phyloP scores from a whole-genome alignment of 169 alveolate genomes.

The Fabrea salina region DNA sequence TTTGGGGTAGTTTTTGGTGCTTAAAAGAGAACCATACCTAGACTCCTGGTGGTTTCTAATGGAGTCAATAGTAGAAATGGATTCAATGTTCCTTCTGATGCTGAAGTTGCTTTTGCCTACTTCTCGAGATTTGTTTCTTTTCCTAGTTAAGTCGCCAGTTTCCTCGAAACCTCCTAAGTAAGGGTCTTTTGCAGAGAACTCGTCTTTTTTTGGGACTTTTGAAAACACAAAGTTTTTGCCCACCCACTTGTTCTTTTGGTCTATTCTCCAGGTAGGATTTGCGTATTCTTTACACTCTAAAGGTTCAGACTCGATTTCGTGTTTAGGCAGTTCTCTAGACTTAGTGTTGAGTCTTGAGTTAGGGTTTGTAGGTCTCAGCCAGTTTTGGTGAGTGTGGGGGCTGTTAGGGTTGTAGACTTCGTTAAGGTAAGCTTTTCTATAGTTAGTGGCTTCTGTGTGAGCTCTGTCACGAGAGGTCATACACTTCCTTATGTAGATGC shows the following conservation, averaged over 20 bases:
- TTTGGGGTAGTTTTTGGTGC: background rate
- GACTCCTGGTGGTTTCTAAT: background rate
- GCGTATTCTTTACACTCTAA: background rate
- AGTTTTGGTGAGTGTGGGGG: background rate
- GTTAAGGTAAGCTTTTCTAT: background rate
- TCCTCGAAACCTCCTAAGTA: background rate
- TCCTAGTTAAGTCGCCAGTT: background rate
- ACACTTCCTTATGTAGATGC: background rate
- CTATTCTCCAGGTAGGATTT: background rate
- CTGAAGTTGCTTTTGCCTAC: background rate
- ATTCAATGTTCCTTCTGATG: background rate
- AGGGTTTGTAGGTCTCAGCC: background rate
- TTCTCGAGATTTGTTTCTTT: background rate
- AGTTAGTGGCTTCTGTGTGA: background rate
- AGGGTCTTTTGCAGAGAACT: background rate
- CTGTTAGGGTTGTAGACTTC: background rate
- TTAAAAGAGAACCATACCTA: background rate
- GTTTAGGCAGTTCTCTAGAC: background rate
- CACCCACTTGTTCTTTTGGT: background rate
- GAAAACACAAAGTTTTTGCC: background rate
- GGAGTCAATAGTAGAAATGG: background rate
- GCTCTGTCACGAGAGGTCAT: background rate
- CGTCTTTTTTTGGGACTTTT: background rate
- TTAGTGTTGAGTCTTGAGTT: background rate
- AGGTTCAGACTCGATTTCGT: background rate